Percentiles rank a stretch among this genome's conserved stretches.
phyloP scores from a whole-genome alignment of 2,329 filamentous ascomycete species.

The Scortechinia acanthostroma region DNA sequence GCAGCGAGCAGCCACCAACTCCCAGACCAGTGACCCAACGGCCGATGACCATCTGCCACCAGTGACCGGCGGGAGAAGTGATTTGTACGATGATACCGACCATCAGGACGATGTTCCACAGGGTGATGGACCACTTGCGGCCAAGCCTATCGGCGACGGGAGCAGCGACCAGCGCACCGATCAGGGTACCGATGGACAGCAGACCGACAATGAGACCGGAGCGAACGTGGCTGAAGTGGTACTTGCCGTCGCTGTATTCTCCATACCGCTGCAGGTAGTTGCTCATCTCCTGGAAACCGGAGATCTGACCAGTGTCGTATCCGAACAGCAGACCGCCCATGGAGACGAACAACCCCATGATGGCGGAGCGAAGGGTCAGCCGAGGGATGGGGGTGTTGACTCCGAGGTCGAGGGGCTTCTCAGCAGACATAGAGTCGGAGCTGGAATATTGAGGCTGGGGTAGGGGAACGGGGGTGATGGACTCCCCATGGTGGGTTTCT shows the following conservation, averaged over 20 bases:
- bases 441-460: neutral
- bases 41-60: conserved; percentile 62
- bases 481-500: neutral
- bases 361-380: conserved; percentile 23
- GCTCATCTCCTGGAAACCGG: conserved; percentile 48
- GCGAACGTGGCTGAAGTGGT: conserved; percentile 39
- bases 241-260: conserved; percentile 25
- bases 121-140: conserved; percentile 52
- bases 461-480: neutral
- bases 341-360: conserved; percentile 29
- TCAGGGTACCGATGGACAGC: conserved; percentile 49
- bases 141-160: conserved; percentile 60
- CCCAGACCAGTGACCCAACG: conserved; percentile 60
- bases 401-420: neutral
- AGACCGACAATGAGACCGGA: conserved; percentile 52
- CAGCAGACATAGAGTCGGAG: neutral
- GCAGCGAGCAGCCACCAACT: conserved; percentile 56
- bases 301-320: conserved; percentile 44
- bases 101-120: conserved; percentile 51
- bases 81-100: conserved; percentile 66
- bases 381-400: conserved; percentile 28
- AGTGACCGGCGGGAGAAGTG: conserved; percentile 34
- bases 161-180: conserved; percentile 51
- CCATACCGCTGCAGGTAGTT: conserved; percentile 46
- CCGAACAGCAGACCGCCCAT: conserved; percentile 37